Evolutionary conservation across 345 rosid species (phyloP), one percentile per base, ranked within the genome.

Genomic region (Jatropha curcas): DNA sequence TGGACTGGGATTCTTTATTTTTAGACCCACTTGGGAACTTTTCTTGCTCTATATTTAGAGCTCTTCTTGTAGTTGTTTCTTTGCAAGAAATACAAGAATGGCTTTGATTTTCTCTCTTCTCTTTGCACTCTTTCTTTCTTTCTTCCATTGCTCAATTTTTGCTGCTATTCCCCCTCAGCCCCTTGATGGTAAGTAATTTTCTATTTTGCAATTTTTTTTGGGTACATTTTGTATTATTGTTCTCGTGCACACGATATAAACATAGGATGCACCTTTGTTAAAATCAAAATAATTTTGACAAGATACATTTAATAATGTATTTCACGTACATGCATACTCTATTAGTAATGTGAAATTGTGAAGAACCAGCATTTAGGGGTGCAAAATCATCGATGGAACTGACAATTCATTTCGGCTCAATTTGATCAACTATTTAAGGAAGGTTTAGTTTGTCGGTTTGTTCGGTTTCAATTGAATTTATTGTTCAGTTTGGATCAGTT

Each of bases 151-250:
- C 51, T 71, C 31, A 59, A 51, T 65, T 28, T 25, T 52, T 37
- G 68, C 75, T 52, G 46, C 72, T 27, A 25, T 39, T 60, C 65
- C 77, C 20, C 43, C 64, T 55, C 69, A 33, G 2, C 81, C 52
- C 31, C 84, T 83, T 20, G 85, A 83, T 52, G 84, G 89, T 79
- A 77, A 72, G 28, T 16, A 46, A 58, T 45, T 50, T 30, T 11
- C 30, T 16, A 2, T 16, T 65, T 25, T 7, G 2, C 37, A 58
- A 11, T 5, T 43, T 59, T 7, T 48, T 30, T 22, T 34, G 25
- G 25, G 2, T 20, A 27, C 37, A 20, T 46, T 41, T 66, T 24
- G 25, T 22, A 4, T 58, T 25, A 34, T 24, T 20, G n/a, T n/a
- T n/a, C n/a, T n/a, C n/a, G n/a, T n/a, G n/a, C n/a, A n/a, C n/a